A percentile compares a stretch with the other conserved stretches of the same genome.
phyloP scores from a whole-genome alignment of 768 basidiomycete species.

The Gelatoporia subvermispora region DNA sequence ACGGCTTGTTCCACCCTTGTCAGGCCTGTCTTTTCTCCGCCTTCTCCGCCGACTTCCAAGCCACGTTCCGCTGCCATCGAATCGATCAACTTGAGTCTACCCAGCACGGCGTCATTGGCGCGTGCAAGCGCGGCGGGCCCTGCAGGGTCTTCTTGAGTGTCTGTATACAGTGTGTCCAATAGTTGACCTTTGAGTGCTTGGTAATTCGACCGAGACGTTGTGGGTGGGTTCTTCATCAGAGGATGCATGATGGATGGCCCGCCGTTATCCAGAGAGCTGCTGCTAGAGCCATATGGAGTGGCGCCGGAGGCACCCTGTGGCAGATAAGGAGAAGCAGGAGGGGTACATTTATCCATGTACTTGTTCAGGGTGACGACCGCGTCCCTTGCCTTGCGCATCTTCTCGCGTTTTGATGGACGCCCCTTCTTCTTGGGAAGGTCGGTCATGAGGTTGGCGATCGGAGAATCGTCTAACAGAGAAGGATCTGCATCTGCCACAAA shows the following conservation, averaged over 20 bases:
- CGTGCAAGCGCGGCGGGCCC: conserved; percentile 31
- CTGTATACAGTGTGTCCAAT: conserved; percentile 27
- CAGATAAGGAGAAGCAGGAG: conserved; percentile 11
- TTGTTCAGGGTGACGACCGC: conserved; percentile 44
- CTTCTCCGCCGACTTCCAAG: conserved; percentile 37
- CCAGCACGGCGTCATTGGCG: conserved; percentile 45
- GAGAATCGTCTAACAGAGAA: conserved; percentile 6
- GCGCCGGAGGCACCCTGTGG: not conserved
- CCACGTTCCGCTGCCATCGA: conserved; percentile 37
- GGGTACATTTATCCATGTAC: conserved; percentile 39
- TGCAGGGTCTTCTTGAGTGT: conserved; percentile 10
- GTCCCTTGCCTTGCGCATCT: conserved; percentile 46
- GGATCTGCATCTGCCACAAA: conserved; percentile 37
- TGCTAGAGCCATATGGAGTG: not conserved
- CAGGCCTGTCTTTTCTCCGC: conserved; percentile 40
- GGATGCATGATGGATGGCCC: conserved; percentile 21
- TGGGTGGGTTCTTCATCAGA: conserved; percentile 28
- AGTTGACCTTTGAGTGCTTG: conserved; percentile 36
- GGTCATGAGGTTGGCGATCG: conserved; percentile 2
- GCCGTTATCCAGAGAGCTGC: not conserved
- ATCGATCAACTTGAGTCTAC: conserved; percentile 50
- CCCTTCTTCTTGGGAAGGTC: conserved; percentile 47
- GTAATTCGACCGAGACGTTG: conserved; percentile 37
- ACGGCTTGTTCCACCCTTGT: conserved; percentile 45
- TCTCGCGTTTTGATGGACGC: conserved; percentile 59